These are phyloP conservation scores for Colletotrichum acutatum DNA, from an alignment of 2,329 filamentous ascomycete species.

Conservation along the genomic window DNA sequence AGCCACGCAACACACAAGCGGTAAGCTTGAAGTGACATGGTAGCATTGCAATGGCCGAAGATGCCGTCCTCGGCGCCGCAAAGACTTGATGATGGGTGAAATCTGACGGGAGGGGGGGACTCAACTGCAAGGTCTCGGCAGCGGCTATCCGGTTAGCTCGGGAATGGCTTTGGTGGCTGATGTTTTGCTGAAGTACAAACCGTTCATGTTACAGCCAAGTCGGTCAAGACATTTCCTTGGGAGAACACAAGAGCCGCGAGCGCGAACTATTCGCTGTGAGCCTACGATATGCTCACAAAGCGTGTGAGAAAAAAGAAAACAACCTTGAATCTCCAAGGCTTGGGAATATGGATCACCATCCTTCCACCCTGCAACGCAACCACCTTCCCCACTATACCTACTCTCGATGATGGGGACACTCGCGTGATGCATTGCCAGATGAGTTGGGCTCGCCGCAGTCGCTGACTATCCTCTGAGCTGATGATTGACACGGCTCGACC, in stretches of 20 bases:
- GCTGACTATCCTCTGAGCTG: neutral
- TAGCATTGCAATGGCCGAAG: neutral
- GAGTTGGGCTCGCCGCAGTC: neutral
- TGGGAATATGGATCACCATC: neutral
- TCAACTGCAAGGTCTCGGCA: slow-evolving; percentile 10
- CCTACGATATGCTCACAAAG: neutral
- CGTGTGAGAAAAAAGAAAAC: neutral
- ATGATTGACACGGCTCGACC: neutral
- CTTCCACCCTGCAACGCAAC: neutral
- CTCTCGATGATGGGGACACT: slow-evolving; percentile 1
- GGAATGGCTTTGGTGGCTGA: neutral
- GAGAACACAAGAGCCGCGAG: neutral
- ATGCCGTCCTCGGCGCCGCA: neutral
- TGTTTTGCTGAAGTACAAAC: neutral
- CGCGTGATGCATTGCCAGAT: slow-evolving; percentile 24
- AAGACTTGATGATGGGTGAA: neutral
- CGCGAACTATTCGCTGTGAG: neutral
- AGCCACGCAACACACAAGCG: neutral
- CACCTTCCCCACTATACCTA: neutral
- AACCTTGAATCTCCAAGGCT: neutral
- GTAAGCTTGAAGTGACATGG: neutral
- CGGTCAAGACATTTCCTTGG: neutral
- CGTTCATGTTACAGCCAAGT: slow-evolving; percentile 27
- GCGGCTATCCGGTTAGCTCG: slow-evolving; percentile 33
- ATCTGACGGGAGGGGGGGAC: neutral